Conservation (phyloP, 305 asterid species). For the Fraxinus greggii region DNA sequence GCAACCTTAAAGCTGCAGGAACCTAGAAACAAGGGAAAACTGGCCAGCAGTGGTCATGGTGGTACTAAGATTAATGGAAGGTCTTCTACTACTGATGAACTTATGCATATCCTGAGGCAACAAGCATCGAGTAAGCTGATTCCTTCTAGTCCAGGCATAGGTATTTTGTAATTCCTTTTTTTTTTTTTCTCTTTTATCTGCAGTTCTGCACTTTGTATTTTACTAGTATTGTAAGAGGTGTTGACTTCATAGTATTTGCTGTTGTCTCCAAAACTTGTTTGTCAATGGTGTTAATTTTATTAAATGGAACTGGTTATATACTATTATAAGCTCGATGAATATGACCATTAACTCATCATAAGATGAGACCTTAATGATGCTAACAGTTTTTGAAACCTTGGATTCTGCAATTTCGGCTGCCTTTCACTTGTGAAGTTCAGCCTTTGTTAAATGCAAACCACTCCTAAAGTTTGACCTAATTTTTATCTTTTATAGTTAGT, state of each 20-base stretch:
- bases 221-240: background rate
- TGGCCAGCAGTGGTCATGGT: slow-evolving; percentile 38
- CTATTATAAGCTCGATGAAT: background rate
- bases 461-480: background rate
- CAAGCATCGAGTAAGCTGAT: slow-evolving; percentile 47
- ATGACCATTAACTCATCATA: background rate
- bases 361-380: background rate
- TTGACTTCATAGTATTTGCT: background rate
- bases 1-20: slow-evolving; percentile 42
- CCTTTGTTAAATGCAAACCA: background rate
- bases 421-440: background rate
- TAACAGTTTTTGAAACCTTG: background rate
- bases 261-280: background rate
- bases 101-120: slow-evolving; percentile 65
- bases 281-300: background rate
- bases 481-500: background rate
- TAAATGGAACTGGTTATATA: background rate
- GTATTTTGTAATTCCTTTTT: slow-evolving; percentile 27
- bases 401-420: background rate
- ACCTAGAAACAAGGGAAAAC: slow-evolving; percentile 36
- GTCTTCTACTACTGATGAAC: slow-evolving; percentile 52
- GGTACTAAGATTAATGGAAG: slow-evolving; percentile 30
- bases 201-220: background rate
- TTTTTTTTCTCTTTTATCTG: background rate
- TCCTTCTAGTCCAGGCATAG: slow-evolving; percentile 33